Base-by-base conservation (phyloP, 331 rosid genomes). In the Malus hybrid region DNA sequence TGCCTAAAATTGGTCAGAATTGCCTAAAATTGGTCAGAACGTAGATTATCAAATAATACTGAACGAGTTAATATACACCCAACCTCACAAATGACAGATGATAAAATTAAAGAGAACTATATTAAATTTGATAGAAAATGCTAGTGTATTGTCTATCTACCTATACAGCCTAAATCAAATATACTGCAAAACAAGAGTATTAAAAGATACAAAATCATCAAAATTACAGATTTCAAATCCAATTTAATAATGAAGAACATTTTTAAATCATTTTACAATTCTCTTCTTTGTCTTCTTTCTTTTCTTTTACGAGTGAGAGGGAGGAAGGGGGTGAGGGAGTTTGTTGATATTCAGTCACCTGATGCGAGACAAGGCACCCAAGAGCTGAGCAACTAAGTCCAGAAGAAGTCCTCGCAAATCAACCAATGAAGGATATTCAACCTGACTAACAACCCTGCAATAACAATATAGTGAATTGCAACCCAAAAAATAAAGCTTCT, bases 371-470 rank as follows among this genome's bases (percentile, higher is more conserved):
- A 95, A 81, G 79, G 99, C 99, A 66, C 99, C 99, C 72, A 92
- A 81, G 67, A 95, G 96, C 77, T 95, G 99, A 79, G 99, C 99
- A 79, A 95, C 99, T 66, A 95, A 91, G 89, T 95, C 99, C 76
- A 95, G 83, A 80, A 95, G 98, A 79, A 95, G 98, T 66, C 99
- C 99, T 70, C 98, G 91, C 80, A 95, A 75, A 87, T 95, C 99
- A 84, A 95, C 98, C 83, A 95, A 86, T 6, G 99, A 95, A 48
- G 99, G 99, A 80, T 95, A 95, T 71, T 95, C 99, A 79, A 92
- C 93, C 84, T 90, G 99, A 80, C 99, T 95, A 80, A 95, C 99
- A 86, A 92, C 97, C 91, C 99, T 95, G 97, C 84, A 88, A 83
- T 62, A 75, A 82, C 70, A 89, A 81, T 44, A 68, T 58, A 79